Conservation (phyloP, 495 filamentous ascomycete species). For the Letharia columbiana region DNA sequence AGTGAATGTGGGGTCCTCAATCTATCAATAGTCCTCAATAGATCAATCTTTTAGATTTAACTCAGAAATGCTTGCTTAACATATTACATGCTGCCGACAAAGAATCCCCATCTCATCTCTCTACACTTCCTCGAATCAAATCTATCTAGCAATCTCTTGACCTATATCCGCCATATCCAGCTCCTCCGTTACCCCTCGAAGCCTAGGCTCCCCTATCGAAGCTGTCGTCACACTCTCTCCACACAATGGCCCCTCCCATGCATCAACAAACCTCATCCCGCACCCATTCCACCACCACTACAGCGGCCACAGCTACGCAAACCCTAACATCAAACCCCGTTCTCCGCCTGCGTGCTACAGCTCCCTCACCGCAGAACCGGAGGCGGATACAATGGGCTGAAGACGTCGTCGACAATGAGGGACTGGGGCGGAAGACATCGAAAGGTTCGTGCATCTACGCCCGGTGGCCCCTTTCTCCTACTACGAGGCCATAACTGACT, state of each 20-base stretch:
- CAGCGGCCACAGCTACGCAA: conserved; percentile 10
- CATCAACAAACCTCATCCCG: background rate
- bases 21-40: background rate
- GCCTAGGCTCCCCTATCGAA: background rate
- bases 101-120: background rate
- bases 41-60: background rate
- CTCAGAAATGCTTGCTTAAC: background rate
- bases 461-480: background rate
- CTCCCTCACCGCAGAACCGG: conserved; percentile 2
- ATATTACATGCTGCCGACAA: background rate
- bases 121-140: background rate
- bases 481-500: background rate
- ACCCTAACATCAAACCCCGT: conserved; percentile 16
- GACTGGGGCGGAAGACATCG: conserved; percentile 81
- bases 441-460: conserved; percentile 57
- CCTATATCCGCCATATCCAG: background rate
- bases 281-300: background rate
- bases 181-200: too few species aligned
- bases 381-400: conserved; percentile 79
- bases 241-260: background rate
- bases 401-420: conserved; percentile 94
- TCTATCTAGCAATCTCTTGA: background rate
- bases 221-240: background rate
- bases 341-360: conserved; percentile 24
- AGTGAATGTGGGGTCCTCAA: background rate